phyloP scores from a whole-genome alignment of 768 basidiomycete species.

The Lactarius psammicola region DNA sequence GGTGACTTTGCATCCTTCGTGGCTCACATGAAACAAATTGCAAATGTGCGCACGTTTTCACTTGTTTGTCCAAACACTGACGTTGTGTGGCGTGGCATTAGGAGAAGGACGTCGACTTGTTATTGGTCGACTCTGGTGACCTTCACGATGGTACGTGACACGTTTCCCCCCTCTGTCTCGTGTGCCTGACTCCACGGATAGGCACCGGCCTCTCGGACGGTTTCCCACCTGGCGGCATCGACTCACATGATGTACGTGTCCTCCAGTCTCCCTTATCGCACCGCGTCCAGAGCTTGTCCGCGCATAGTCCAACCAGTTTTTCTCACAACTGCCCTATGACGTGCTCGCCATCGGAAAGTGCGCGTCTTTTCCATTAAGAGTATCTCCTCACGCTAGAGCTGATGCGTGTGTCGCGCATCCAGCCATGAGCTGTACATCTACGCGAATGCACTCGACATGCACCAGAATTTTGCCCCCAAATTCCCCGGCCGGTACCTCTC shows the following conservation, averaged over 20 bases:
- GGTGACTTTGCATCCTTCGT: constrained; percentile 92
- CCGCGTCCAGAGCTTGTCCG: neutral
- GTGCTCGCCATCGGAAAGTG: constrained; percentile 82
- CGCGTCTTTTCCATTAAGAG: constrained; percentile 31
- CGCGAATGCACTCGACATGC: constrained; percentile 65
- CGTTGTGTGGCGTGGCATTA: neutral
- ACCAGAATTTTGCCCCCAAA: constrained; percentile 63
- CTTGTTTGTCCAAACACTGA: neutral
- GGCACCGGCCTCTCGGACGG: constrained; percentile 80
- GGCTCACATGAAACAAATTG: constrained; percentile 73
- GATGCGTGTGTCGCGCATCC: neutral
- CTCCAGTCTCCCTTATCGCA: neutral
- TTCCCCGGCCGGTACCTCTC: constrained; percentile 75
- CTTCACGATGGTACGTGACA: constrained; percentile 57
- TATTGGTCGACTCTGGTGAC: constrained; percentile 82
- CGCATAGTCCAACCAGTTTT: constrained; percentile 66
- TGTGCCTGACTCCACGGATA: constrained; percentile 33
- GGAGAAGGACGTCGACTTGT: constrained; percentile 74
- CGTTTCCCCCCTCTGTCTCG: neutral
- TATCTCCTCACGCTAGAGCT: neutral
- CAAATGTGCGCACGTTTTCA: constrained; percentile 43
- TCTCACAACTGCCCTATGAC: constrained; percentile 75
- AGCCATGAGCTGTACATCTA: constrained; percentile 86
- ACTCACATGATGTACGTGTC: constrained; percentile 62
- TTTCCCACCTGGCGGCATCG: constrained; percentile 63